Percentiles rank a stretch among this genome's conserved stretches.
Evolutionary conservation across 1,139 yeast genomes (phyloP).

Genomic region (Geotrichum fermentans): DNA sequence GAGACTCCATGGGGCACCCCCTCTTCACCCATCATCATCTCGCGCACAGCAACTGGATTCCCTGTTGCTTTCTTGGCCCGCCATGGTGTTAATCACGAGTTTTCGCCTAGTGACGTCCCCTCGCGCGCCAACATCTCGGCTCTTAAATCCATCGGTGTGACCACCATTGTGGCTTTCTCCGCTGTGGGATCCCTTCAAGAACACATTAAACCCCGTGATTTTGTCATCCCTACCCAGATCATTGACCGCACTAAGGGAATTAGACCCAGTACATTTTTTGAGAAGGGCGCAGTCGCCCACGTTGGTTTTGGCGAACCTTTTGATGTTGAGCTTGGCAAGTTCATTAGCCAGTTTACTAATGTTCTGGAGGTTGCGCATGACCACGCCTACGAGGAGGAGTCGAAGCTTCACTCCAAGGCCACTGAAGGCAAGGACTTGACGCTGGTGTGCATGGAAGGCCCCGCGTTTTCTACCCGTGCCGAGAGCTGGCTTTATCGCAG

Average conservation of each 20-base stretch:
- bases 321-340: slow-evolving; percentile 63
- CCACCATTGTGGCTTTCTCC: slow-evolving; percentile 83
- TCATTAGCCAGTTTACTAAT: slow-evolving; percentile 57
- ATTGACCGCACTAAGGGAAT: slow-evolving; percentile 96
- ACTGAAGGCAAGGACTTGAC: slow-evolving; percentile 61
- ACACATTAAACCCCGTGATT: slow-evolving; percentile 88
- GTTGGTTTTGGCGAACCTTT: slow-evolving; percentile 97
- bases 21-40: slow-evolving; percentile 87
- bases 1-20: slow-evolving; percentile 98
- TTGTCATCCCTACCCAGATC: slow-evolving; percentile 89
- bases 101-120: slow-evolving; percentile 88
- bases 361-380: slow-evolving; percentile 47
- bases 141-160: slow-evolving; percentile 77
- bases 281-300: slow-evolving; percentile 90
- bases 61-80: slow-evolving; percentile 93
- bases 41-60: slow-evolving; percentile 67
- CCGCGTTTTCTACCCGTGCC: slow-evolving; percentile 96
- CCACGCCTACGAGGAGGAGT: slow-evolving; percentile 26
- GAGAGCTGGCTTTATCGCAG: slow-evolving; percentile 82
- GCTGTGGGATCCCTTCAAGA: slow-evolving; percentile 94
- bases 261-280: slow-evolving; percentile 85
- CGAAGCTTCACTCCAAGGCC: slow-evolving; percentile 52
- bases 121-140: slow-evolving; percentile 94
- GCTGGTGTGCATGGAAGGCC: slow-evolving; percentile 97
- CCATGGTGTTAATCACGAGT: slow-evolving; percentile 87